Conservation (phyloP, 768 basidiomycete genomes). For the Boletus speciosus region DNA sequence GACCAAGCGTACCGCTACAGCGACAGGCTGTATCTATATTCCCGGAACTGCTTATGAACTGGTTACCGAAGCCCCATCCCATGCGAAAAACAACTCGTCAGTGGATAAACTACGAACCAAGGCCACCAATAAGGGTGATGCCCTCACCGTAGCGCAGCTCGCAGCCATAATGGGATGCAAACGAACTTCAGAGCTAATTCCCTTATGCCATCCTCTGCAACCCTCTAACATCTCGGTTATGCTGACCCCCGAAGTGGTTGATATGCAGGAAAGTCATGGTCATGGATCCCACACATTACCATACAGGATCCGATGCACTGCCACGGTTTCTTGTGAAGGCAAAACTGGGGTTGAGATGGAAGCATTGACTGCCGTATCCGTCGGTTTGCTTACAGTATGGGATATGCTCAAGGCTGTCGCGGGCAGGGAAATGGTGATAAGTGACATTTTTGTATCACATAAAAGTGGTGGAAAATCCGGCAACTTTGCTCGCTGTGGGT, state of each 20-base stretch:
- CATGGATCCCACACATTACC: constrained; percentile 11
- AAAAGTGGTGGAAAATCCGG: constrained; percentile 78
- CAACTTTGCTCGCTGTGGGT: constrained; percentile 46
- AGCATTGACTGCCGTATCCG: constrained; percentile 78
- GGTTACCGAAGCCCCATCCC: constrained; percentile 35
- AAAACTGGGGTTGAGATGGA: constrained; percentile 94
- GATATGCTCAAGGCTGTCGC: constrained; percentile 92
- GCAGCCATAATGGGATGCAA: constrained; percentile 89
- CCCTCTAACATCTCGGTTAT: constrained; percentile 68
- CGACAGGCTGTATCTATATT: constrained; percentile 69
- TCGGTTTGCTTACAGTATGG: constrained; percentile 81
- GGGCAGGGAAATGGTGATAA: constrained; percentile 82
- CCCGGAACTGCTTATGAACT: constrained; percentile 63
- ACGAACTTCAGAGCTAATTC: constrained; percentile 78
- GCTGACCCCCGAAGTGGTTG: constrained; percentile 45
- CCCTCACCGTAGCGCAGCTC: constrained; percentile 72
- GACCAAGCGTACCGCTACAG: constrained; percentile 69
- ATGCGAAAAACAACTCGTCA: constrained; percentile 3
- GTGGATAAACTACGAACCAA: constrained; percentile 45
- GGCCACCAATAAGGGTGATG: constrained; percentile 62
- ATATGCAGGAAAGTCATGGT: not conserved
- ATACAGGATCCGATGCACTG: constrained; percentile 58
- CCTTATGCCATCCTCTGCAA: constrained; percentile 81
- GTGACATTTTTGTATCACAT: constrained; percentile 56
- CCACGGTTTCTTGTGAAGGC: constrained; percentile 71